Conservation (phyloP, 2,329 filamentous ascomycete genomes). For the Penicillium expansum region DNA sequence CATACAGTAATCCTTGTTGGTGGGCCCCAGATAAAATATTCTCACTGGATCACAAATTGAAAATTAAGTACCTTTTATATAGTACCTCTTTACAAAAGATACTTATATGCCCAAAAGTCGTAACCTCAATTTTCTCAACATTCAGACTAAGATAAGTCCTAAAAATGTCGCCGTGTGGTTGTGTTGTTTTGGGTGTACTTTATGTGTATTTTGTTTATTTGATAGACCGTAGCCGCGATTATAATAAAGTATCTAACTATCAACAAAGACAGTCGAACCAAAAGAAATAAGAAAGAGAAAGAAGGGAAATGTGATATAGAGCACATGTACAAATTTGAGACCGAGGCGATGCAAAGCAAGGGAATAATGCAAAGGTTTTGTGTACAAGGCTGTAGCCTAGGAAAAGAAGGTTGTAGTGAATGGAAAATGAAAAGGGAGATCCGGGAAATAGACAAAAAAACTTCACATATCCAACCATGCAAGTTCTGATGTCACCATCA, state of each 20-base stretch:
- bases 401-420: neutral
- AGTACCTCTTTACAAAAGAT: no score
- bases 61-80: no score
- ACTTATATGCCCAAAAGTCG: no score
- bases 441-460: neutral
- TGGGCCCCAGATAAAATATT: no score
- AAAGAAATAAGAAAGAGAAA: neutral
- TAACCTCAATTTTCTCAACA: no score
- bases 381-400: neutral
- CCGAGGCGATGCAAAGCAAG: neutral
- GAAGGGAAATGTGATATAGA: neutral
- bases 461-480: neutral
- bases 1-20: no score
- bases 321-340: neutral
- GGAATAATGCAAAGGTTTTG: neutral
- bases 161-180: no score
- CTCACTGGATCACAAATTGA: no score
- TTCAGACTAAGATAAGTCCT: no score
- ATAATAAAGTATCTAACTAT: neutral
- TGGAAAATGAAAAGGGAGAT: neutral
- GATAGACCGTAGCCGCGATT: neutral
- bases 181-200: no score
- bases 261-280: neutral
- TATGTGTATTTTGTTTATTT: neutral
- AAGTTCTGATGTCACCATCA: conserved; percentile 28